These are phyloP conservation scores for Cordyceps cicadae DNA, from an alignment of 2,329 filamentous ascomycete genomes.

Conservation along the genomic window DNA sequence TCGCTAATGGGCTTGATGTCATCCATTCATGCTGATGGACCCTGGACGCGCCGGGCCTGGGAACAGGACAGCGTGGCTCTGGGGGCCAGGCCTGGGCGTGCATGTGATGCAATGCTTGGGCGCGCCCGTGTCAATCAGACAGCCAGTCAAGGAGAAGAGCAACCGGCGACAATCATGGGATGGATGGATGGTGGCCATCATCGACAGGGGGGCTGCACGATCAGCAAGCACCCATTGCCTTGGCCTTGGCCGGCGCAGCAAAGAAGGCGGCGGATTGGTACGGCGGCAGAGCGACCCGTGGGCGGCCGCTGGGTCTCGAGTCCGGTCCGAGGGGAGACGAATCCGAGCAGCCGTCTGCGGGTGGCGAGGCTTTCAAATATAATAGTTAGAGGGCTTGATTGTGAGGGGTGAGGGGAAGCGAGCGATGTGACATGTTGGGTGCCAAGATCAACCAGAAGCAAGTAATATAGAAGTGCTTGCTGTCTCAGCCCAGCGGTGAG, in stretches of 20 bases:
- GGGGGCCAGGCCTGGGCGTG: too few relatives aligned
- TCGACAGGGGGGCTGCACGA: neutral
- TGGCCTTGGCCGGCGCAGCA: neutral
- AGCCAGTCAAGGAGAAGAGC: neutral
- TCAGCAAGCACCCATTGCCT: neutral
- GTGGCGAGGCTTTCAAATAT: neutral
- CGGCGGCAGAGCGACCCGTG: neutral
- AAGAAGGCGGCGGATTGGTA: too few relatives aligned
- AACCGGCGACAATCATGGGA: neutral
- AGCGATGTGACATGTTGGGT: neutral
- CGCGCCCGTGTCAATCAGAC: neutral
- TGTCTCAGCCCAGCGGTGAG: constrained; percentile 7
- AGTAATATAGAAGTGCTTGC: neutral
- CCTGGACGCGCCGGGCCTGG: neutral
- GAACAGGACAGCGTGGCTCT: neutral
- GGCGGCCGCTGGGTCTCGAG: neutral
- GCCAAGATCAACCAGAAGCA: neutral
- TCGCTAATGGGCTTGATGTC: too few relatives aligned
- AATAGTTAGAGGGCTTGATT: neutral
- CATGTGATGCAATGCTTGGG: neutral
- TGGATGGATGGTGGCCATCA: neutral
- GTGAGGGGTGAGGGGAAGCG: neutral
- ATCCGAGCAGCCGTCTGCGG: neutral
- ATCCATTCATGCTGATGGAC: too few relatives aligned
- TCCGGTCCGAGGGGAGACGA: constrained; percentile 5